Base-by-base conservation (phyloP, 352 stramenopile species). In the Lagenidium giganteum region DNA sequence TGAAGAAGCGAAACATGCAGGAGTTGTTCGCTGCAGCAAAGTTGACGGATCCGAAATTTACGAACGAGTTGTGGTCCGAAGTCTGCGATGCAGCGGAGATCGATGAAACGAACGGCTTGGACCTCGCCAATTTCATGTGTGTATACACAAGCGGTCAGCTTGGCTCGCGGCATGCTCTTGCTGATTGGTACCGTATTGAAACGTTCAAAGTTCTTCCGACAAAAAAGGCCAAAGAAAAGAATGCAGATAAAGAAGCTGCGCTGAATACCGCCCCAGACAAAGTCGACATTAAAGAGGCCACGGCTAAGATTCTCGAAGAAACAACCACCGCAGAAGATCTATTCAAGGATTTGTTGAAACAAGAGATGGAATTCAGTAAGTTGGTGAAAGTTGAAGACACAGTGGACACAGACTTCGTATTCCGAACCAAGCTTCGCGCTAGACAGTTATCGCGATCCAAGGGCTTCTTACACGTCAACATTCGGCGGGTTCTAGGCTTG, bases 131-230 rank as follows among this genome's bases (percentile, higher is more conserved):
- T 6, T 79, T 83, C 43, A 35, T 83, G 8, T 49, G 70, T 33
- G 49, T 73, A 3, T 79, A 79, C 40, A 40, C 61, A 21, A 48
- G 61, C 9, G 44, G 58, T 16, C 27, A 67, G 2, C 45, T 83
- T 3, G 69, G 66, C 11, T 54, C 61, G 21, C 66, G 70, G 0
- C 51, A 74, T 26, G 42, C 70, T 2, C 33, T 83, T 7, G 66
- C 54, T 1, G 70, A 79, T 31, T 83, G 62, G 53, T 77, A 79
- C 42, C 56, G 65, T 16, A 83, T 83, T 18, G 64, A 83, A 35
- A 78, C 70, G 1, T 83, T 79, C 51, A 76, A 69, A 29, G n/a
- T n/a, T n/a, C 34, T 83, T 17, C 38, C 77, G 0, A 66, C 66
- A 7, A 61, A 78, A 21, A 48, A 52, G 4, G 64, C 50, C 2